Conservation (phyloP, 2,329 filamentous ascomycete genomes). For the Penicillium paneum region DNA sequence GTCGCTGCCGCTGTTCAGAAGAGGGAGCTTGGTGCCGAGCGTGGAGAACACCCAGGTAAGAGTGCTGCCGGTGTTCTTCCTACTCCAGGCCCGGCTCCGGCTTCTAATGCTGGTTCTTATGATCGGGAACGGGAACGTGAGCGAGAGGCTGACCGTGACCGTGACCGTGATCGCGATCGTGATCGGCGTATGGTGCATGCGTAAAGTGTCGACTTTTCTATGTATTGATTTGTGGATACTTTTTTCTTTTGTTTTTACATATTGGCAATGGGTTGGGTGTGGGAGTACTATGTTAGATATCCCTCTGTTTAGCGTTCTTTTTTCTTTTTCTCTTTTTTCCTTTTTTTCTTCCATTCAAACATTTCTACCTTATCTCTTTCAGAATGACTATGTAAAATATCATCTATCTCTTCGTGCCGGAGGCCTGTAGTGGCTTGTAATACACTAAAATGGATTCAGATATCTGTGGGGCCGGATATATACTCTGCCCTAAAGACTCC, state of each 20-base stretch:
- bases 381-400: not conserved
- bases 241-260: constrained; percentile 10
- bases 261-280: constrained; percentile 13
- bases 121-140: constrained; percentile 18
- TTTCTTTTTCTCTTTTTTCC: too few species aligned
- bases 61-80: not conserved
- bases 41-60: constrained; percentile 10
- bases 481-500: not conserved
- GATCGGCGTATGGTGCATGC: constrained; percentile 31
- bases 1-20: constrained; percentile 35
- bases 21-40: constrained; percentile 25
- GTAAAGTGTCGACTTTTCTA: constrained; percentile 7
- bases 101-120: not conserved
- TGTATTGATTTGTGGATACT: constrained; percentile 10
- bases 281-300: constrained; percentile 10
- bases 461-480: not conserved
- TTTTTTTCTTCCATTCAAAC: not conserved
- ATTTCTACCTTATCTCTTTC: not conserved
- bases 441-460: not conserved
- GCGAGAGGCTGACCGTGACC: constrained; percentile 20
- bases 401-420: not conserved
- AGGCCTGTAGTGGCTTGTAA: too few species aligned
- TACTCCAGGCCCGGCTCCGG: not conserved
- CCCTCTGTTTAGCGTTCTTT: constrained; percentile 6
- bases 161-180: constrained; percentile 25